These are phyloP conservation scores for Rhodotorula babjevae DNA, from an alignment of 768 basidiomycete genomes.

Conservation along the genomic window DNA sequence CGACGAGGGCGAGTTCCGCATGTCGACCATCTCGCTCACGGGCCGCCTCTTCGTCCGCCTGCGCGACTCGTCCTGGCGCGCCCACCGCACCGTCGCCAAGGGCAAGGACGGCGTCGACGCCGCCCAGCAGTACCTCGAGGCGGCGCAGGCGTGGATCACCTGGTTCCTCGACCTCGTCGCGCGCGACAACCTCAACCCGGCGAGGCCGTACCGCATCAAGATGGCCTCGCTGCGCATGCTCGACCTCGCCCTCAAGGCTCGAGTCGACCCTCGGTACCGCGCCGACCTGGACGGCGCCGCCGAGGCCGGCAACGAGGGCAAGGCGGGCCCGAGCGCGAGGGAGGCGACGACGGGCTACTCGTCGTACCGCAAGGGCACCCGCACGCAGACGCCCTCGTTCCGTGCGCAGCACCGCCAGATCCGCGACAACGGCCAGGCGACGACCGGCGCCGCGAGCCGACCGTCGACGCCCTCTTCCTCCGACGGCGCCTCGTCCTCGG, in stretches of 20 bases:
- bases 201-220: constrained; percentile 34
- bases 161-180: constrained; percentile 17
- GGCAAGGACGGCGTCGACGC: constrained; percentile 19
- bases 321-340: not conserved
- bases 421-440: not conserved
- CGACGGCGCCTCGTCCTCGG: not conserved
- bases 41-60: constrained; percentile 35
- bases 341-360: constrained; percentile 32
- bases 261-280: constrained; percentile 22
- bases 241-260: constrained; percentile 33
- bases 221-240: constrained; percentile 34
- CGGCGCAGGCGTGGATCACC: constrained; percentile 9
- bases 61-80: constrained; percentile 29
- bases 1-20: constrained; percentile 31
- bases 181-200: constrained; percentile 25
- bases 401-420: constrained; percentile 9
- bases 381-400: constrained; percentile 26
- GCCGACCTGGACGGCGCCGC: not conserved
- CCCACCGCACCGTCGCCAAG: constrained; percentile 15
- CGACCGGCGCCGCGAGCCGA: not conserved
- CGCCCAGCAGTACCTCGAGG: constrained; percentile 18
- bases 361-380: constrained; percentile 27
- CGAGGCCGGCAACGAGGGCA: not conserved
- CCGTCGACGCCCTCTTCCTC: not conserved
- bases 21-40: constrained; percentile 19